Base-by-base conservation (phyloP, 768 basidiomycete species). In the Boletus reticuloceps region DNA sequence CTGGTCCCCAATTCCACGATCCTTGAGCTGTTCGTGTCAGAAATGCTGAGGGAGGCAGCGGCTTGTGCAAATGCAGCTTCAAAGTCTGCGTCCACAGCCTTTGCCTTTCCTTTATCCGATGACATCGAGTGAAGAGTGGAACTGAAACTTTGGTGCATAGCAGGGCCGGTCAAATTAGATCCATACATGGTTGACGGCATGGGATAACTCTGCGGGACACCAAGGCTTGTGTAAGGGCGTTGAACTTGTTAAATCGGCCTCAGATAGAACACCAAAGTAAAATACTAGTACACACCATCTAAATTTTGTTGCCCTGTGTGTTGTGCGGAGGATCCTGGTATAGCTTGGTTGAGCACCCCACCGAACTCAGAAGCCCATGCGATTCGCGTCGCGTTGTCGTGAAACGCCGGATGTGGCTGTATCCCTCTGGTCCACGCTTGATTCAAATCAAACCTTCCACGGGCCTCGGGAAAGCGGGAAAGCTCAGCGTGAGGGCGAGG, bases 21-120 rank as follows among this genome's bases (percentile, higher is more conserved):
- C 48, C 75, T 73, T 17, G 80, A 78, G 46, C 69, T 75, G 31
- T 75, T 74, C 25, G 70, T 57, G 58, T 80, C 76, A 27, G 64
- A 58, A 13, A 73, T 64, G 14, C 71, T 69, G n/a, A 85, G 63
- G 19, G 83, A 82, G n/a, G 81, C 82, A 6, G 76, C 75, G 3
- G 80, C 75, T 61, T 88, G 81, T 12, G 84, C 86, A 71, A 93
- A 92, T 11, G 90, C 91, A n/a, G 86, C 86, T 60, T 93, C 91
- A 54, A 92, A 91, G 69, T 91, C 91, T 5, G 81, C 82, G 50
- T 91, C 88, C 53, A 81, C 78, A 17, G 77, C 82, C 67, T 92
- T 94, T 2, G 88, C 91, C 68, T 96, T 98, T 14, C 85, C 89
- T 62, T 85, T 83, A 47, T 73, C 66, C 22, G 58, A 58, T 50